A percentile compares a stretch with the other conserved stretches of the same genome.
phyloP scores from a whole-genome alignment of 2,329 filamentous ascomycete genomes.

The Xylariaceae sp. region DNA sequence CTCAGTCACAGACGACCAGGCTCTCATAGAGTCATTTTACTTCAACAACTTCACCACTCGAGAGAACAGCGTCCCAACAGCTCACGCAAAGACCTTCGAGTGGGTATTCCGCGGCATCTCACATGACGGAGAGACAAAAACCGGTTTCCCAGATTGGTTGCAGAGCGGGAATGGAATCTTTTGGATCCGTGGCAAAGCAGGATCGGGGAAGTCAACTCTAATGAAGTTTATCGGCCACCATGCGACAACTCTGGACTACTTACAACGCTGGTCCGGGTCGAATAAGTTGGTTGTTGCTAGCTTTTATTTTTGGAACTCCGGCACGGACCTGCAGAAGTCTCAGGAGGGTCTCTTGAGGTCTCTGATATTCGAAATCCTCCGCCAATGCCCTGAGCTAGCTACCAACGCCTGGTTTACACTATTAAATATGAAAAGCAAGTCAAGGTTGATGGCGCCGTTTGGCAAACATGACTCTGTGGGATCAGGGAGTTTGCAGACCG shows the following conservation, averaged over 20 bases:
- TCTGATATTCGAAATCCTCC: conserved; percentile 6
- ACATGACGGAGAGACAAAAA: neutral
- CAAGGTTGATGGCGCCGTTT: no score
- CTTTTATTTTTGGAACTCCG: conserved; percentile 21
- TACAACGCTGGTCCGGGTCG: neutral
- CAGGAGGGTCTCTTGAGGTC: conserved; percentile 13
- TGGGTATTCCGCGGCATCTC: conserved; percentile 1
- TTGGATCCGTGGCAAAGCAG: conserved; percentile 16
- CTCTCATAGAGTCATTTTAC: neutral
- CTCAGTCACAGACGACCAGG: neutral
- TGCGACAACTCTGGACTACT: neutral
- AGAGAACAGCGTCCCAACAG: neutral
- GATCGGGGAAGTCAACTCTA: conserved; percentile 19
- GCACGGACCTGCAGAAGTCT: conserved; percentile 14
- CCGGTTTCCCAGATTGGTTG: conserved; percentile 2
- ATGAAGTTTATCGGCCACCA: conserved; percentile 18
- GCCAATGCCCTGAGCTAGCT: conserved; percentile 1
- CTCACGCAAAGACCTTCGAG: conserved; percentile 4
- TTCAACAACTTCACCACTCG: conserved; percentile 6
- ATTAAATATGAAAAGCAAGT: neutral
- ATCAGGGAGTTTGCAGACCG: neutral
- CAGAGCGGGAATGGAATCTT: neutral
- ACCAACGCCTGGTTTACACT: neutral
- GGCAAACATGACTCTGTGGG: no score
- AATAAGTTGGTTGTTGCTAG: neutral